phyloP scores from a whole-genome alignment of 768 basidiomycete genomes.

The Pleurotus pulmonarius region DNA sequence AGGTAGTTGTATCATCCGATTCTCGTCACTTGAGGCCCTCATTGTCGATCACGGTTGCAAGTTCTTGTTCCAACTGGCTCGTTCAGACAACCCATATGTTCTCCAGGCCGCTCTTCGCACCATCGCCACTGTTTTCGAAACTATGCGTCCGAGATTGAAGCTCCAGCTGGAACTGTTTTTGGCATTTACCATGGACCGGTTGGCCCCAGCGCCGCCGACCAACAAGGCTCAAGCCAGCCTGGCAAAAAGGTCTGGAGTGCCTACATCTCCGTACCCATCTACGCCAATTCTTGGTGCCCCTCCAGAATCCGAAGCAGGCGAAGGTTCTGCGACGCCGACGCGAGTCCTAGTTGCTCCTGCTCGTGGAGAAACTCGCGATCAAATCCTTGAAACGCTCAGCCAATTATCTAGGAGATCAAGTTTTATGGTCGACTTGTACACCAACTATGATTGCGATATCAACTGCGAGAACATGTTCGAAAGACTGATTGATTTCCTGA shows the following conservation, averaged over 20 bases:
- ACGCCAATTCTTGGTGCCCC: conserved; percentile 37
- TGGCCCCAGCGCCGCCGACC: conserved; percentile 53
- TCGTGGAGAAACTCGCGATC: conserved; percentile 80
- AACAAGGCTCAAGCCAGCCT: conserved; percentile 21
- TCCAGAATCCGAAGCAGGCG: conserved; percentile 41
- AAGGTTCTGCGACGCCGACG: conserved; percentile 45
- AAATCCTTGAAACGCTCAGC: conserved; percentile 84
- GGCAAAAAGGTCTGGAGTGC: conserved; percentile 28
- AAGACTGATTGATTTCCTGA: conserved; percentile 80
- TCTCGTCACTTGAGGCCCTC: conserved; percentile 72
- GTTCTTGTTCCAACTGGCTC: conserved; percentile 93
- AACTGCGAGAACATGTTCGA: conserved; percentile 98
- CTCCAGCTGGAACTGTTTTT: conserved; percentile 94
- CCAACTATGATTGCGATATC: conserved; percentile 95
- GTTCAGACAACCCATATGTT: conserved; percentile 81
- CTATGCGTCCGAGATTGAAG: conserved; percentile 83
- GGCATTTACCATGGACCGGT: conserved; percentile 88
- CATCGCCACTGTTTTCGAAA: conserved; percentile 84
- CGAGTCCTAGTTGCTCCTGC: conserved; percentile 70
- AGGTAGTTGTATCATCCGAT: conserved; percentile 70
- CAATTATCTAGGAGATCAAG: conserved; percentile 79
- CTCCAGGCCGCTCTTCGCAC: conserved; percentile 80
- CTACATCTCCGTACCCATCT: conserved; percentile 49
- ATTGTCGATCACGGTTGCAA: conserved; percentile 91
- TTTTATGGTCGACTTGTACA: conserved; percentile 94